Conservation (phyloP, 2,329 filamentous ascomycete genomes). For the Podosphaera fusca region DNA sequence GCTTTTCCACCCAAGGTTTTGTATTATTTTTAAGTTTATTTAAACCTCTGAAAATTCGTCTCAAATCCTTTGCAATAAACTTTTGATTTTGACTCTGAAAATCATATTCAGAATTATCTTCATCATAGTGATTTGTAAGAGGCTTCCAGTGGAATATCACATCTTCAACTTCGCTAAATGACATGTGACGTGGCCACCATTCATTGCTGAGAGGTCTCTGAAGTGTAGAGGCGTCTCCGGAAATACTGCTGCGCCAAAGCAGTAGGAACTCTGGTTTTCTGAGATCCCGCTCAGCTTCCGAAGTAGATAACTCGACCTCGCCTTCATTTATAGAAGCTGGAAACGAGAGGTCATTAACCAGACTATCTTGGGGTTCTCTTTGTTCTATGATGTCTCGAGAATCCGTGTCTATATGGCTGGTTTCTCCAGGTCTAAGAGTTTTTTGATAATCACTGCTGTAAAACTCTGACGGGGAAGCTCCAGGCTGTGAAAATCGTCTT, state of each 20-base stretch:
- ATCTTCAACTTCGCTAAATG: conserved; percentile 54
- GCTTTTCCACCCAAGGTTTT: conserved; percentile 35
- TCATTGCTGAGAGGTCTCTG: conserved; percentile 26
- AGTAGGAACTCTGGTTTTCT: conserved; percentile 26
- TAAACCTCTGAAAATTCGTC: conserved; percentile 29
- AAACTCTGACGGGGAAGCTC: conserved; percentile 2
- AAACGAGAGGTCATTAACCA: conserved; percentile 27
- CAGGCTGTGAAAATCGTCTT: too few species aligned
- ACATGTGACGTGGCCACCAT: conserved; percentile 48
- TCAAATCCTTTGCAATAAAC: conserved; percentile 27
- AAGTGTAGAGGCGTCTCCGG: conserved; percentile 15
- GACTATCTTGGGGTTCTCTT: conserved; percentile 18
- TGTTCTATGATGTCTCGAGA: too few species aligned
- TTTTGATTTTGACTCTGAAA: conserved; percentile 17
- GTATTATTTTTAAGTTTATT: conserved; percentile 27
- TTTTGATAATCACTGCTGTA: conserved; percentile 2
- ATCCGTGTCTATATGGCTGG: conserved; percentile 5
- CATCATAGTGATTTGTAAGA: conserved; percentile 21
- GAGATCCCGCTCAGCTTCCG: conserved; percentile 24
- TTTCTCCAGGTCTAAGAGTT: conserved; percentile 7
- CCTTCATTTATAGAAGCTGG: conserved; percentile 36
- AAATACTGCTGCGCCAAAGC: conserved; percentile 37
- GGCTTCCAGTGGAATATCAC: conserved; percentile 46
- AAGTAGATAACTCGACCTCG: conserved; percentile 31
- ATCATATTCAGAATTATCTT: conserved; percentile 10